Conservation (phyloP, 768 basidiomycete genomes). For the Suillus sp. region DNA sequence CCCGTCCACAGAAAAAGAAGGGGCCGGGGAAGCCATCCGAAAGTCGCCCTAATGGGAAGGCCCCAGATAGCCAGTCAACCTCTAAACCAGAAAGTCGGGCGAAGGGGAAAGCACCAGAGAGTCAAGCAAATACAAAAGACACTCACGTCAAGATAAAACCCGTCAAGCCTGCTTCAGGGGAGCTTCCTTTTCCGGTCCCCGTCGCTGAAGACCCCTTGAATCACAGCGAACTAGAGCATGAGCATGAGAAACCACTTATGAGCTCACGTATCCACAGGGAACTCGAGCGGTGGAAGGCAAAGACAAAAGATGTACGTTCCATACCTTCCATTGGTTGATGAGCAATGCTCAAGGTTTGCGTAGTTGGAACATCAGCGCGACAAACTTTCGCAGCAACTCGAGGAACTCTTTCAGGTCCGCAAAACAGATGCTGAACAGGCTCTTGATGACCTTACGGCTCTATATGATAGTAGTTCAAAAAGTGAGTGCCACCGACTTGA, state of each 20-base stretch:
- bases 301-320: constrained; percentile 27
- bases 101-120: constrained; percentile 6
- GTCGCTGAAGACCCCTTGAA: constrained; percentile 6
- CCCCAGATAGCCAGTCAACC: constrained; percentile 12
- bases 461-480: constrained; percentile 53
- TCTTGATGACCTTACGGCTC: constrained; percentile 47
- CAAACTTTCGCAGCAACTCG: constrained; percentile 53
- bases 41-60: background rate
- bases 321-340: background rate
- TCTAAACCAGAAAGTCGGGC: constrained; percentile 13
- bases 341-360: constrained; percentile 4
- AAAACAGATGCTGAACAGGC: constrained; percentile 66
- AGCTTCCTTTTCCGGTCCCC: constrained; percentile 17
- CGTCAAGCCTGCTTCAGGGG: constrained; percentile 9
- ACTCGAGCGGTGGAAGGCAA: constrained; percentile 35
- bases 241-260: background rate
- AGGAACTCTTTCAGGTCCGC: constrained; percentile 59
- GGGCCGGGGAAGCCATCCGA: constrained; percentile 18
- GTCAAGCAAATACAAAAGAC: constrained; percentile 3
- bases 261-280: constrained; percentile 21
- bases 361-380: constrained; percentile 45
- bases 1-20: constrained; percentile 6
- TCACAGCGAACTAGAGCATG: background rate
- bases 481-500: constrained; percentile 40
- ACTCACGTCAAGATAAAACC: constrained; percentile 5